Evolutionary conservation across 371 early-diverging fungal species (phyloP), one percentile per base, ranked within the genome.

Genomic region (Dentiscutata heterogama): DNA sequence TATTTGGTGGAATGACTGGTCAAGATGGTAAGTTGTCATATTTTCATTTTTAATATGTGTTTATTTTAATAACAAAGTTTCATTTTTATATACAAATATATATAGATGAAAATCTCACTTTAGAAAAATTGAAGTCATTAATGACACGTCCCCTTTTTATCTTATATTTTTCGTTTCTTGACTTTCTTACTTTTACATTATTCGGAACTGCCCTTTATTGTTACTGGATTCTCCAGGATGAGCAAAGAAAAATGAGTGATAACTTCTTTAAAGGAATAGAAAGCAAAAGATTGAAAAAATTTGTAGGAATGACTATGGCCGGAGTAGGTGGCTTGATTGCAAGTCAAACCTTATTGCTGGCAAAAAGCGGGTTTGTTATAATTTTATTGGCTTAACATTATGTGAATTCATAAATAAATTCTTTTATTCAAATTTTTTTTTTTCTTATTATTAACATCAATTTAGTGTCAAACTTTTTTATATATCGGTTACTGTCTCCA

Each of bases 1-100:
- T 92, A 35, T 92, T 93, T 89, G 92, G 91, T 53, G 92, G 91
- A 82, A 91, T 91, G 91, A 87, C 90, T 51, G 90, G 90, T 27
- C 87, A 88, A 54, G 91, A 91, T 81, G 87, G 91, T 91, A 88
- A 82, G 86, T 87, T 25, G 29, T 18, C 11, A n/a, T 35, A 11
- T 16, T 18, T n/a, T 18, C 31, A 22, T 46, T 3, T n/a, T 46
- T 70, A 20, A 20, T 46, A 46, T 46, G 5, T 7, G 1, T 46
- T 27, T 22, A 27, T 71, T 18, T 18, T 31, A 25, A 25, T 64
- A 7, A 5, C 7, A n/a, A n/a, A 2, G 1, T 8, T 16, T 13
- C 20, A 31, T 77, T 74, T 29, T 77, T 60, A 18, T 20, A 46
- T 14, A 29, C 14, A 50, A 31, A 25, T 78, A 31, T 42, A 70